phyloP scores from a whole-genome alignment of 2,329 filamentous ascomycete genomes.

The Acephala macrosclerotiorum region DNA sequence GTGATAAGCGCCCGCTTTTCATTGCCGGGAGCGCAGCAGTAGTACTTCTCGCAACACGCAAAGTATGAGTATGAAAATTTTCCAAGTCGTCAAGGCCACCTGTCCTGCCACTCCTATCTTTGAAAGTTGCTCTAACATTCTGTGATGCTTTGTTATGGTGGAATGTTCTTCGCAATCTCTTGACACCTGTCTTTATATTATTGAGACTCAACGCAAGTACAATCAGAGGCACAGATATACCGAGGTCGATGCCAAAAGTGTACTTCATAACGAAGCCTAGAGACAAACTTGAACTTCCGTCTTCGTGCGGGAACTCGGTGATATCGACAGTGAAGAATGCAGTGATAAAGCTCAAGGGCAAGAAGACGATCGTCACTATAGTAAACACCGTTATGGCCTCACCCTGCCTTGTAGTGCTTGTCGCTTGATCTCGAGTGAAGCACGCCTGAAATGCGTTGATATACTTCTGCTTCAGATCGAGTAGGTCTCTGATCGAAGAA shows the following conservation, averaged over 20 bases:
- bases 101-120: no score
- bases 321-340: slow-evolving; percentile 40
- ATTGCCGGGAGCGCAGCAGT: no score
- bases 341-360: slow-evolving; percentile 41
- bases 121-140: no score
- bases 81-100: no score
- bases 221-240: slow-evolving; percentile 37
- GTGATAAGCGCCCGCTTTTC: no score
- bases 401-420: slow-evolving; percentile 38
- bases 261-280: slow-evolving; percentile 38
- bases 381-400: slow-evolving; percentile 45
- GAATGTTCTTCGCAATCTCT: no score
- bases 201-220: slow-evolving; percentile 36
- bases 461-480: slow-evolving; percentile 48
- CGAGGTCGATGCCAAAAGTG: slow-evolving; percentile 40
- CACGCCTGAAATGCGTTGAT: slow-evolving; percentile 41
- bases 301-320: slow-evolving; percentile 30
- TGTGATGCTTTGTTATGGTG: no score
- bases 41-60: no score
- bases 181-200: no score
- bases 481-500: slow-evolving; percentile 70
- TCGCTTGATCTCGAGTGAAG: slow-evolving; percentile 40
- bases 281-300: slow-evolving; percentile 27
- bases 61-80: no score
- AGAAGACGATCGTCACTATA: slow-evolving; percentile 44